Conservation (phyloP, 495 filamentous ascomycete species). For the Pseudevernia furfuracea region DNA sequence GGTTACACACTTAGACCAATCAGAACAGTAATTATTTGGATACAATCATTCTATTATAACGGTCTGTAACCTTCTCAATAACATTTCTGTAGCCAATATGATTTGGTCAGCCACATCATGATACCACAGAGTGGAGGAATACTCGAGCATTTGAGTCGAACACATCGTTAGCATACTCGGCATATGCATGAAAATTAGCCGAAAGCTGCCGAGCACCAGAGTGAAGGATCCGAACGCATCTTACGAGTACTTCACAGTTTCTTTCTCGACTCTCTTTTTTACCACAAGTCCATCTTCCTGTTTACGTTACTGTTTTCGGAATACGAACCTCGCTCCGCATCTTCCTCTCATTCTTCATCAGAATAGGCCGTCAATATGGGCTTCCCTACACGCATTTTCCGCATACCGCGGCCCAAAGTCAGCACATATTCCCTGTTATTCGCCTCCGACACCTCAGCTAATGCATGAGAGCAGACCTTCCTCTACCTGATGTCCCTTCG, state of each 20-base stretch:
- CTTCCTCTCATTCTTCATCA: neutral
- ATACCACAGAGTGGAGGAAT: neutral
- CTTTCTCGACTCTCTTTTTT: neutral
- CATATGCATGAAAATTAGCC: neutral
- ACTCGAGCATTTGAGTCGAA: too few relatives aligned
- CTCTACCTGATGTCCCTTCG: slow-evolving; percentile 77
- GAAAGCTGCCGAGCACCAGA: neutral
- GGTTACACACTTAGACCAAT: neutral
- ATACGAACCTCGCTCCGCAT: neutral
- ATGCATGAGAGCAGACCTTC: slow-evolving; percentile 50
- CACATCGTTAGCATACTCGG: too few relatives aligned
- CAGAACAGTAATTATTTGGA: neutral
- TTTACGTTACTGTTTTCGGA: neutral
- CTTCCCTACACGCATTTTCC: slow-evolving; percentile 29
- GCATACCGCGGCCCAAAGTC: slow-evolving; percentile 54
- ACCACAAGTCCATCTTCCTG: neutral
- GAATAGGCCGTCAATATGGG: slow-evolving; percentile 17
- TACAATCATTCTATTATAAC: neutral
- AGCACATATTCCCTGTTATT: slow-evolving; percentile 15
- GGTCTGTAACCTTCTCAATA: too few relatives aligned
- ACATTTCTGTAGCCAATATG: neutral
- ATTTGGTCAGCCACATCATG: neutral
- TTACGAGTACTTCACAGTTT: neutral
- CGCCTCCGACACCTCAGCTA: slow-evolving; percentile 4
- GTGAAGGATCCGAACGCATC: neutral